phyloP scores from a whole-genome alignment of 108 stramenopile genomes.

The Cyclotella sp. region DNA sequence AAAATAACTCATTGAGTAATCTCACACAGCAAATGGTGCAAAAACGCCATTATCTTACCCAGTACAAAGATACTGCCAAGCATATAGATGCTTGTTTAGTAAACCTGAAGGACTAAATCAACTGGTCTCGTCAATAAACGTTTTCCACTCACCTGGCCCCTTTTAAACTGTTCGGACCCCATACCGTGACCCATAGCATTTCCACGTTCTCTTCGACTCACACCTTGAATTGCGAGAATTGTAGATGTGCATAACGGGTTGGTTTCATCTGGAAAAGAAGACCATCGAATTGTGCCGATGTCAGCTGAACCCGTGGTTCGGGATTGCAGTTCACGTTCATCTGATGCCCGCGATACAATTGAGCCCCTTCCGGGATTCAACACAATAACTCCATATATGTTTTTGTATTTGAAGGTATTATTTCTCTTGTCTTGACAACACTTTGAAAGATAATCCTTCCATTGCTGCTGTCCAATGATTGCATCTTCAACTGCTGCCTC shows the following conservation, averaged over 20 bases:
- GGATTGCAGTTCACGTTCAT: constrained; percentile 34
- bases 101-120: neutral
- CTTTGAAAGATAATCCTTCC: constrained; percentile 7
- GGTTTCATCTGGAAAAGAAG: constrained; percentile 26
- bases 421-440: constrained; percentile 8
- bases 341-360: constrained; percentile 47
- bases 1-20: neutral
- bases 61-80: constrained; percentile 73
- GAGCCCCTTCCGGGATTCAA: constrained; percentile 46
- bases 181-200: constrained; percentile 52
- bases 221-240: constrained; percentile 80
- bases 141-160: constrained; percentile 34
- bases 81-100: too few species aligned
- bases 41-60: constrained; percentile 42
- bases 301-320: neutral
- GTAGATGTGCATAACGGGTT: constrained; percentile 75
- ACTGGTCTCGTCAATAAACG: neutral
- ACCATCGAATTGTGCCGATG: neutral
- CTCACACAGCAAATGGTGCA: neutral
- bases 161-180: constrained; percentile 49
- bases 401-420: neutral
- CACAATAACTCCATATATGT: constrained; percentile 54
- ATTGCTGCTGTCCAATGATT: constrained; percentile 16
- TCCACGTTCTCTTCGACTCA: constrained; percentile 75
- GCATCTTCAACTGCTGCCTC: constrained; percentile 53